Evolutionary conservation across 1,139 yeast genomes (phyloP), one percentile per base, ranked within the genome.

Genomic region (Scheffersomyces parashehatae): DNA sequence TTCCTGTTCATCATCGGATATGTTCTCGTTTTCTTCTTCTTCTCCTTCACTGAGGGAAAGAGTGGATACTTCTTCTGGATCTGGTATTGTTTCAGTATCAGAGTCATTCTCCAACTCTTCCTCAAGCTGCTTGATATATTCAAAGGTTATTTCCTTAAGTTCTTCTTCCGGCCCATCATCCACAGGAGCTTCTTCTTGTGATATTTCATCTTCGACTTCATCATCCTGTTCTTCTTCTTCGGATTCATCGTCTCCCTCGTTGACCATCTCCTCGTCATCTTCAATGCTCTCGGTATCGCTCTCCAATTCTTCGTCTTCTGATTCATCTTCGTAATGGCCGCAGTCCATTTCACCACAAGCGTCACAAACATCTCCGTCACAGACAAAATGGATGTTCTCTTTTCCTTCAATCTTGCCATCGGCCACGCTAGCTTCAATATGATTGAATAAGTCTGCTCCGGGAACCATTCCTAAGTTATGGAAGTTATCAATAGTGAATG

Each of bases 381-480:
- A 77, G 43, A 85, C 87, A 59, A 90, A 90, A 61, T 86, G 88
- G 5, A 85, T 90, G 54, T 82, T 75, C 42, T 83, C 87, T 36
- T 77, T 70, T 1, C 66, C 70, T 6, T 50, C 52, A 4, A 55
- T 47, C 15, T 49, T 47, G 7, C 43, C 51, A 35, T 28, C 55
- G 15, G 42, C 43, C 2, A 53, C 8, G 49, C 45, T 39, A 2
- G 70, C 74, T 8, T 77, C 75, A 33, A 79, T 68, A 59, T 89
- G 97, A 53, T 90, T 90, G 67, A 90, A 90, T 39, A 91, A 68
- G 62, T 91, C 96, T 0, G 97, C 97, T 12, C 91, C 91, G 0
- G 97, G 97, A 28, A 90, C 96, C 47, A 91, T 67, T 0, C 87
- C 88, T 34, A 85, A 74, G 26, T 83, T 87, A 54, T 85, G 88